Conservation (phyloP, 2,329 filamentous ascomycete species). For the Sarocladium brachiariae region DNA sequence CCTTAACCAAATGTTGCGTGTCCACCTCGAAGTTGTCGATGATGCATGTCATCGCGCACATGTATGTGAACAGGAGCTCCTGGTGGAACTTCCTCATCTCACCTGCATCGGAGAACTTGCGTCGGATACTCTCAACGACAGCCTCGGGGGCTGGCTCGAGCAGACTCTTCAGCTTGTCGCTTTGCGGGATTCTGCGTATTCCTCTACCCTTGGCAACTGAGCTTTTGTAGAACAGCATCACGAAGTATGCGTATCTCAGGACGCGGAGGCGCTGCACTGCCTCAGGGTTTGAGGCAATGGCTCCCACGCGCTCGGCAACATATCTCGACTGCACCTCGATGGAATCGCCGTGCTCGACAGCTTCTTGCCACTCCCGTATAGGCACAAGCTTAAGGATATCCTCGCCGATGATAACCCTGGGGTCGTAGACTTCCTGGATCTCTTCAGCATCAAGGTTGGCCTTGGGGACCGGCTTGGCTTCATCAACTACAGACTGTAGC, state of each 20-base stretch:
- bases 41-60: constrained; percentile 63
- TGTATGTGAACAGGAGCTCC: constrained; percentile 67
- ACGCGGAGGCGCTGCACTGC: constrained; percentile 48
- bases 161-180: constrained; percentile 53
- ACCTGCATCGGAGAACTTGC: constrained; percentile 59
- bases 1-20: constrained; percentile 61
- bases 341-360: constrained; percentile 49
- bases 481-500: constrained; percentile 57
- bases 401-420: constrained; percentile 57
- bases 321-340: constrained; percentile 55
- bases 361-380: constrained; percentile 68
- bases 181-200: constrained; percentile 46
- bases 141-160: constrained; percentile 52
- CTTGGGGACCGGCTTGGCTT: constrained; percentile 64
- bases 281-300: constrained; percentile 46
- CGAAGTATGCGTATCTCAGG: constrained; percentile 52
- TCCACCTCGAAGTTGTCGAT: constrained; percentile 70
- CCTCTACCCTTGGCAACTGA: constrained; percentile 40
- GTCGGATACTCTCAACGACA: constrained; percentile 59
- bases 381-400: constrained; percentile 62
- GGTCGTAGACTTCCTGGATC: constrained; percentile 67
- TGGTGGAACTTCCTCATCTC: constrained; percentile 64
- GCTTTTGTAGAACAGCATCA: constrained; percentile 46
- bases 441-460: constrained; percentile 61
- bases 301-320: constrained; percentile 55